Conservation (phyloP, 495 filamentous ascomycete species). For the Patellaria atrata region DNA sequence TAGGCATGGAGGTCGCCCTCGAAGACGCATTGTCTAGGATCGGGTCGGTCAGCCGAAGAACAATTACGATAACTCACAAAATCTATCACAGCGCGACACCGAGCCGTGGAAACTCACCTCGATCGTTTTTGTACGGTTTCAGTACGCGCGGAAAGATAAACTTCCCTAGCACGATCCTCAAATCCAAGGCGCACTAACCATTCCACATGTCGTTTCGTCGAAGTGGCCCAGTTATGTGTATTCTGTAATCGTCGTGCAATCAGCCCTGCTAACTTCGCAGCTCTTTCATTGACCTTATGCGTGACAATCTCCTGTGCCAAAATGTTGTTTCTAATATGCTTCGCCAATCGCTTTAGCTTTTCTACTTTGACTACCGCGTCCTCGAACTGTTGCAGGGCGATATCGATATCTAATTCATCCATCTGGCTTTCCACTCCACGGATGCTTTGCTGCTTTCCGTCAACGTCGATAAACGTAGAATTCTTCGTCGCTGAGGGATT, state of each 20-base stretch:
- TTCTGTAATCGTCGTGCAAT: conserved; percentile 61
- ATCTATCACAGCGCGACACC: neutral
- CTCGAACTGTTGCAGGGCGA: conserved; percentile 83
- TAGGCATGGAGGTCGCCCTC: conserved; percentile 83
- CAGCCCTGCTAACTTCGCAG: conserved; percentile 57
- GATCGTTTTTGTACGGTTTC: conserved; percentile 65
- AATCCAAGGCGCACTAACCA: conserved; percentile 81
- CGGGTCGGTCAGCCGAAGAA: neutral
- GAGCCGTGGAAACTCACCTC: conserved; percentile 48
- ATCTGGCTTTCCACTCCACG: conserved; percentile 91
- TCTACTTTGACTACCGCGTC: conserved; percentile 69
- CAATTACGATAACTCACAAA: neutral
- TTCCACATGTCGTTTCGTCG: conserved; percentile 57
- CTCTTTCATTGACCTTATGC: conserved; percentile 77
- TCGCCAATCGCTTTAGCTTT: conserved; percentile 61
- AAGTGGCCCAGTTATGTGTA: conserved; percentile 51
- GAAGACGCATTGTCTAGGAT: conserved; percentile 70
- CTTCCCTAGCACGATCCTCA: conserved; percentile 75
- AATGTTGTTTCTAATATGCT: conserved; percentile 64
- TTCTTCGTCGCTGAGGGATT: conserved; percentile 44
- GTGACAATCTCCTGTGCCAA: conserved; percentile 80
- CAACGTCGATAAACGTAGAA: conserved; percentile 79
- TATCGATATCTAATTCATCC: conserved; percentile 90
- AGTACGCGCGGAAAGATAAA: conserved; percentile 65
- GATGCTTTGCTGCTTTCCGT: conserved; percentile 89